Base-by-base conservation (phyloP, 1,139 yeast species). In the Debaryomyces singareniensis region DNA sequence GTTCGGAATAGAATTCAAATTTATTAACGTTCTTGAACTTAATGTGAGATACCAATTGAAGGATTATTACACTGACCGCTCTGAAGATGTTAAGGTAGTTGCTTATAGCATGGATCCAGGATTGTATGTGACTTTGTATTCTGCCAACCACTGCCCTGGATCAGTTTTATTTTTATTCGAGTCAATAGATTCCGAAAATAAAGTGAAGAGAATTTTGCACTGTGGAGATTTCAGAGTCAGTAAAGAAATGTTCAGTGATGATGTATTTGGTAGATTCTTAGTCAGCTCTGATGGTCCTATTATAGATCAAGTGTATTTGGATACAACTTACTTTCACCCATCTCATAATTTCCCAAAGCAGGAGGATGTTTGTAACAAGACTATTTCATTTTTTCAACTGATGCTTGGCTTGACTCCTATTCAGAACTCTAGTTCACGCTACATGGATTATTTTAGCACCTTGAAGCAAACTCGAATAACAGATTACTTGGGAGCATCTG, bases 111-210 rank as follows among this genome's bases (percentile, higher is more conserved):
- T 29, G 5, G 24, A 16, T 4, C 75, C 77, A 0, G 65, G 71
- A 0, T 52, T 85, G 1, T 65, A 66, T 28, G 87, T 85, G 0
- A 70, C 78, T 0, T 63, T 79, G 6, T 56, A 82, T 6, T 85
- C 84, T 38, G 98, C 97, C 0, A 89, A 91, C 43, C 98, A 91
- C 54, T 91, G 98, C 53, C 97, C 97, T 1, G 98, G 98, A 2
- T 85, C 96, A 1, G 86, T 76, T 0, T 72, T 91, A 0, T 82
- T 87, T 38, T 55, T 87, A 12, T 81, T 85, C 43, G 81, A 80
- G 45, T 72, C 79, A 0, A 46, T 53, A 14, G 44, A 55, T 10
- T n/a, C 37, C 14, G 48, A 51, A 27, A 51, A 54, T 2, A 35
- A 30, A 18, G 43, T 40, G 31, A 45, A 62, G 27, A 53, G 61